These are phyloP conservation scores for Cinnamomum micranthum DNA, from an alignment of 164 flowering plant genomes.

Conservation along the genomic window DNA sequence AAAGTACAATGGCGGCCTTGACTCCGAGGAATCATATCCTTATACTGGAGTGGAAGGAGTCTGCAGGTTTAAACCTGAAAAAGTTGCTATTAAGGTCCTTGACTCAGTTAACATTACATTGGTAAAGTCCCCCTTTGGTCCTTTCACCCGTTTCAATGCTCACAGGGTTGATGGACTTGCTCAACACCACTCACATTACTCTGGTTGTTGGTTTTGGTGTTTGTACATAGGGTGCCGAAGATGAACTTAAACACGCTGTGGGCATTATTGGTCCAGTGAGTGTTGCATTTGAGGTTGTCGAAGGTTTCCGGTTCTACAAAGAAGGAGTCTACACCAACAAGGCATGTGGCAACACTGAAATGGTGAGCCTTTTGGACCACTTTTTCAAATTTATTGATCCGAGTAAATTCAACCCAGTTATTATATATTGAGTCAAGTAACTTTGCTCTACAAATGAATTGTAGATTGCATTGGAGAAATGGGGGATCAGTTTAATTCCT, in stretches of 20 bases:
- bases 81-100: conserved; percentile 61
- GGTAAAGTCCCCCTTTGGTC: conserved; percentile 31
- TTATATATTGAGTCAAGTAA: too few species aligned
- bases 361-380: conserved; percentile 44
- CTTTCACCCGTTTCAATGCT: background rate
- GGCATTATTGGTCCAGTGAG: conserved; percentile 83
- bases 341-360: conserved; percentile 67
- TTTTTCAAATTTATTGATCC: too few species aligned
- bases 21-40: conserved; percentile 90
- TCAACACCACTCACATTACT: conserved; percentile 21
- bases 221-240: conserved; percentile 91
- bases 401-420: too few species aligned
- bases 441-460: too few species aligned
- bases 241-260: conserved; percentile 92
- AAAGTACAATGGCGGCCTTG: conserved; percentile 93
- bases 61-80: conserved; percentile 65
- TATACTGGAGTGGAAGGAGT: conserved; percentile 71
- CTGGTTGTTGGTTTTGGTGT: conserved; percentile 13
- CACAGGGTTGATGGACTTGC: background rate
- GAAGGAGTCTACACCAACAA: conserved; percentile 82
- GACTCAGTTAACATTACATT: conserved; percentile 84
- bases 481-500: too few species aligned
- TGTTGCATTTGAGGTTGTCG: conserved; percentile 80
- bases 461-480: too few species aligned
- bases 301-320: conserved; percentile 56